These are phyloP conservation scores for Hordeum vulgare DNA, from an alignment of 176 grass and related monocot genomes.

Conservation along the genomic window DNA sequence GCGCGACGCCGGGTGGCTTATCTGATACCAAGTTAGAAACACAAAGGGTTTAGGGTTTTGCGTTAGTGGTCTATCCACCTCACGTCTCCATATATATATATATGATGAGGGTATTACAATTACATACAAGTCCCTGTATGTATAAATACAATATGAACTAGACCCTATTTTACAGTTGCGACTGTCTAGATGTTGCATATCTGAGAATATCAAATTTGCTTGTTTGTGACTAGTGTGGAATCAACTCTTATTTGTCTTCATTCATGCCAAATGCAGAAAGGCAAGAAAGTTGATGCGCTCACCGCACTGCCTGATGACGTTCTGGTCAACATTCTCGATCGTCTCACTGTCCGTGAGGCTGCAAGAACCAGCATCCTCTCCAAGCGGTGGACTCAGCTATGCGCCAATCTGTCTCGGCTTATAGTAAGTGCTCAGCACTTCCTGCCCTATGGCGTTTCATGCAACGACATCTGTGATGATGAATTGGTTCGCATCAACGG, in stretches of 20 bases:
- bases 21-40: no score
- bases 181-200: neutral
- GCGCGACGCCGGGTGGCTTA: no score
- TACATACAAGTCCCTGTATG: no score
- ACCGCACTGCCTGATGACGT: neutral
- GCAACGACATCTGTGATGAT: neutral
- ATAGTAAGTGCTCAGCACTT: neutral
- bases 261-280: neutral
- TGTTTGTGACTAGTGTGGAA: neutral
- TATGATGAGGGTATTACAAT: no score
- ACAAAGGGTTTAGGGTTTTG: no score
- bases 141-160: no score
- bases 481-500: neutral
- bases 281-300: neutral
- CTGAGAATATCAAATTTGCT: neutral
- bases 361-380: neutral
- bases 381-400: neutral
- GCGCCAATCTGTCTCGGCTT: neutral
- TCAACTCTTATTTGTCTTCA: neutral
- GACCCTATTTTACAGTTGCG: no score
- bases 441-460: neutral
- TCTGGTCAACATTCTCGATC: neutral
- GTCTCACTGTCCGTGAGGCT: neutral
- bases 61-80: no score
- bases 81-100: no score